Evolutionary conservation across 2,329 filamentous ascomycete species (phyloP).

Genomic region (Trichoderma oligosporum): DNA sequence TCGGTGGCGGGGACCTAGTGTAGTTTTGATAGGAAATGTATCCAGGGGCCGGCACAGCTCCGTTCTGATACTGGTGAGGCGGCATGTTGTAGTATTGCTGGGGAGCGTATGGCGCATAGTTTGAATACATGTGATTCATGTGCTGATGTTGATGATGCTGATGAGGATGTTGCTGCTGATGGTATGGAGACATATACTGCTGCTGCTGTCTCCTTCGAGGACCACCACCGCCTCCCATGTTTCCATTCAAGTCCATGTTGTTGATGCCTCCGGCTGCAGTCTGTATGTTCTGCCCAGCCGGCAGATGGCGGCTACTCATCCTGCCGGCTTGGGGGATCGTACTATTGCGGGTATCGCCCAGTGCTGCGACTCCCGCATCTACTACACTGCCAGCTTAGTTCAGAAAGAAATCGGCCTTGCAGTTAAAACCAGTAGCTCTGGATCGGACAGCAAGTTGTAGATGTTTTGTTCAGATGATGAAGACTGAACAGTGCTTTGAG

Average conservation of each 20-base stretch:
- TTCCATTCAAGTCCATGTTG: slow-evolving; percentile 29
- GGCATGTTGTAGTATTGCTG: slow-evolving; percentile 52
- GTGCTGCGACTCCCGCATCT: slow-evolving; percentile 34
- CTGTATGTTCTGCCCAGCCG: slow-evolving; percentile 66
- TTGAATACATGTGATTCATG: slow-evolving; percentile 47
- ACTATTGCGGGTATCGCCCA: slow-evolving; percentile 34
- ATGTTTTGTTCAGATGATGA: background rate
- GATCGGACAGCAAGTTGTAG: background rate
- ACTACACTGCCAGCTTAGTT: slow-evolving; percentile 20
- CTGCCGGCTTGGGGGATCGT: slow-evolving; percentile 60
- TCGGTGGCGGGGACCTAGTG: slow-evolving; percentile 47
- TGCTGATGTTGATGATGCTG: slow-evolving; percentile 32
- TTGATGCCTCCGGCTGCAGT: slow-evolving; percentile 37
- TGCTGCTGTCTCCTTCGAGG: slow-evolving; percentile 38
- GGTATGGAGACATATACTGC: slow-evolving; percentile 39
- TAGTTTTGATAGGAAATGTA: slow-evolving; percentile 51
- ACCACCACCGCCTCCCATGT: slow-evolving; percentile 29
- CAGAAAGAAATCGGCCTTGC: background rate
- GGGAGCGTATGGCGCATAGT: slow-evolving; percentile 49
- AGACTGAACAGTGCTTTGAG: background rate
- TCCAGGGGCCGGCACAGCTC: slow-evolving; percentile 42
- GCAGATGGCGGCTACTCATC: slow-evolving; percentile 75
- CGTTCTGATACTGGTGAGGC: slow-evolving; percentile 54
- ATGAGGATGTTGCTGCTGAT: slow-evolving; percentile 21
- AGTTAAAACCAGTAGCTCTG: background rate